Base-by-base conservation (phyloP, 2,329 filamentous ascomycete genomes). In the Purpureocillium lavendulum region DNA sequence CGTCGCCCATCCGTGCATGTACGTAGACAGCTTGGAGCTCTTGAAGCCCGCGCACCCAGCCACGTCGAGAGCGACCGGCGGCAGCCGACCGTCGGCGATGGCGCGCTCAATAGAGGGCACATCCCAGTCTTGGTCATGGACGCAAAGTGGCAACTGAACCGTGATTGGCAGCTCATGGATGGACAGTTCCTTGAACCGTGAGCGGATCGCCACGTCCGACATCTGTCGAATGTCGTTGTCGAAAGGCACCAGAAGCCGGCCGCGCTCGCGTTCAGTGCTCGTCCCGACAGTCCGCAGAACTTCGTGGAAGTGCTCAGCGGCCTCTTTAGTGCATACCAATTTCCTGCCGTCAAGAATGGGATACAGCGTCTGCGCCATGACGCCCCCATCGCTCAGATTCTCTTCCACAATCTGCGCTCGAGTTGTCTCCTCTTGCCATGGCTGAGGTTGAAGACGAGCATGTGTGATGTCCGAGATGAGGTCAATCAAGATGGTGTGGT, bases 401-500 rank as follows among this genome's bases (percentile, higher is more conserved):
- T 64, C 58, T 38, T 64, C 57, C 6, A 59, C 53, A 36, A 64
- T 64, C 35, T 62, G 59, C 2, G 47, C 43, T 4, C 51, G 45
- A 5, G 60, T 64, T 3, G 54, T 56, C 11, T 41, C 44, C 3
- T 51, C 53, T 33, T 64, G 59, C 55, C 59, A 64, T 4, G 53
- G 49, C 39, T 59, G 49, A 1, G 57, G 53, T 14, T 55, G 44
- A 6, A 65, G 58, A 3, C 45, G 39, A 8, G 50, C 41, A 30
- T 67, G 63, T 1, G 62, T 66, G 11, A 65, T 51, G 37, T 67
- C 64, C 1, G 63, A 65, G 28, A 62, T 55, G 21, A 67, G 51
- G 32, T 63, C 59, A 31, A 66, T 58, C 12, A 67, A 57, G 31
- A 65, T 55, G 6, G 63, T 64, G 40, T 65, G 63, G 33, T 67